These are phyloP conservation scores for Backusella sp. DNA, from an alignment of 192 early-diverging fungal genomes.

Conservation along the genomic window DNA sequence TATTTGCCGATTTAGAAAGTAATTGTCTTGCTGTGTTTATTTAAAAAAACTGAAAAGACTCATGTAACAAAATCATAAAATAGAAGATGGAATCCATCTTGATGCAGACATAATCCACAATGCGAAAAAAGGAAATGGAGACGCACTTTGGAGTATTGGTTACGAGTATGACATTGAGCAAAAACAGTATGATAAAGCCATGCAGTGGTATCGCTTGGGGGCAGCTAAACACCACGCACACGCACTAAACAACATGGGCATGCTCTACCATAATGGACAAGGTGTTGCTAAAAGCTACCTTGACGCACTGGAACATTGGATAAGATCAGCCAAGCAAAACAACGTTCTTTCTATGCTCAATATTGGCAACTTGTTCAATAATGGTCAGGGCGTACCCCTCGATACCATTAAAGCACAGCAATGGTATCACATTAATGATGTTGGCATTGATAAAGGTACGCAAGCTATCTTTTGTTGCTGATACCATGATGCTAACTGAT, in stretches of 20 bases:
- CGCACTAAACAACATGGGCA: neutral
- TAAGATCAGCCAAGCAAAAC: neutral
- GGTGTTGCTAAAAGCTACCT: neutral
- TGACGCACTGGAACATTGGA: neutral
- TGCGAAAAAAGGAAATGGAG: neutral
- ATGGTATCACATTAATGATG: neutral
- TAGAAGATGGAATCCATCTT: neutral
- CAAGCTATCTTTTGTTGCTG: neutral
- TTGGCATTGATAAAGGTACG: neutral
- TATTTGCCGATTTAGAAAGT: neutral
- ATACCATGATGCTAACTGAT: no score
- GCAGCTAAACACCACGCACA: neutral
- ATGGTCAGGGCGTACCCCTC: neutral
- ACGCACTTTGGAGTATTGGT: neutral
- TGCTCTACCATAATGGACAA: neutral
- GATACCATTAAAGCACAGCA: neutral
- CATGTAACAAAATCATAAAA: neutral
- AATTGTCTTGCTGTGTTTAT: neutral
- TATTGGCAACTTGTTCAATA: neutral
- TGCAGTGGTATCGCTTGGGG: neutral
- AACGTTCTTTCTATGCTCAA: neutral
- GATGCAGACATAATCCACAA: neutral
- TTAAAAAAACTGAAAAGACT: neutral
- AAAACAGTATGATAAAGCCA: neutral
- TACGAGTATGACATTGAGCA: neutral